Evolutionary conservation across 2,329 filamentous ascomycete species (phyloP).

Genomic region (Colletotrichum phormii): DNA sequence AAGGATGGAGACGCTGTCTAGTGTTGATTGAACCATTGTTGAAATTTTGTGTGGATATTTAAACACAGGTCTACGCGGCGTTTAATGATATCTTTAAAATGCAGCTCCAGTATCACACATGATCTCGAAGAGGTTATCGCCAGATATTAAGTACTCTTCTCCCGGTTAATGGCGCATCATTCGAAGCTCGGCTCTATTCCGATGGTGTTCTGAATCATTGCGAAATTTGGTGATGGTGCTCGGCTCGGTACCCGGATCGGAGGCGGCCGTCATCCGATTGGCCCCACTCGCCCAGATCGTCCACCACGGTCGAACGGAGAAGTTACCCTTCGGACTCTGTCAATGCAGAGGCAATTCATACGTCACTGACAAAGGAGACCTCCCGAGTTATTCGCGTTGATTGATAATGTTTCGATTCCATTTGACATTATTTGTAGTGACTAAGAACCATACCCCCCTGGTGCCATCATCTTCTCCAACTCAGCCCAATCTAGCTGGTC

Average conservation of each 20-base stretch:
- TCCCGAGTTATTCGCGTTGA: neutral
- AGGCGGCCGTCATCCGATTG: slow-evolving; percentile 27
- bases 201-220: slow-evolving; percentile 6
- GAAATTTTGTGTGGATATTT: neutral
- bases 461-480: slow-evolving; percentile 43
- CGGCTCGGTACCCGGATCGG: slow-evolving; percentile 12
- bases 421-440: neutral
- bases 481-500: slow-evolving; percentile 45
- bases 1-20: slow-evolving; percentile 75
- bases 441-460: slow-evolving; percentile 23
- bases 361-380: neutral
- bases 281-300: neutral
- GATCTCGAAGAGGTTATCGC: neutral
- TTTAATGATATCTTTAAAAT: no score
- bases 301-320: slow-evolving; percentile 26
- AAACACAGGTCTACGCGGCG: no score
- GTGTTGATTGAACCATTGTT: slow-evolving; percentile 18
- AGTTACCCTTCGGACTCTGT: neutral
- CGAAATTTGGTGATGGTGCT: neutral
- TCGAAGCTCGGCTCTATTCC: slow-evolving; percentile 14
- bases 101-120: neutral
- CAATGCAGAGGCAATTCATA: neutral
- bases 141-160: slow-evolving; percentile 7
- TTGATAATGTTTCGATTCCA: neutral
- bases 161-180: neutral